Evolutionary conservation across 139 green algal species (phyloP), one percentile per base, ranked within the genome.

Genomic region (Picochlorum sp.): DNA sequence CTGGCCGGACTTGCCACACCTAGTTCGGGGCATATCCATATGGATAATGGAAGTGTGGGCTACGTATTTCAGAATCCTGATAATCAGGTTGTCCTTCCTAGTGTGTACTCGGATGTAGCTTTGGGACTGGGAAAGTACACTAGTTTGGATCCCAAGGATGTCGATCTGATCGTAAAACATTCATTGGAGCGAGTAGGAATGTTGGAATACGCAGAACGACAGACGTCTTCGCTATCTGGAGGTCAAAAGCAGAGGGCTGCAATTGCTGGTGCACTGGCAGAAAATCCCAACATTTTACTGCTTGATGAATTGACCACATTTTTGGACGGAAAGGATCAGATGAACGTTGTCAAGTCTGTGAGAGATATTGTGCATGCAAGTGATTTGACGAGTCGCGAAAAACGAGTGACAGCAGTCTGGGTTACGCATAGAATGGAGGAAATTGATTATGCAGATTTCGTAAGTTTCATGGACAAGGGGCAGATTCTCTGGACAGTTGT

Each of bases 61-160:
- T 95, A 97, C 71, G 93, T 99, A 26, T 96, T 98, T 65, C 94
- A 99, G 59, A 98, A 98, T 72, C 94, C 94, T 3, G 94, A 98
- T 68, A 90, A 98, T 70, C 89, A 97, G 62, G 75, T 92, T 38
- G 83, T 97, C 15, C 85, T 97, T 81, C 91, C 91, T 7, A 95
- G 89, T 6, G 92, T 96, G 4, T 85, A 79, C 4, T 83, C 90
- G 28, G 93, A 99, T 60, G 94, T 99, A 10, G 94, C 94, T 1
- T 97, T 99, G 73, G 90, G 91, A 2, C 78, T 98, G 0, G 86
- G 88, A 28, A 83, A 85, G 65, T 87, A 89, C 60, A 26, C 47
- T 20, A 34, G 67, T 4, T 61, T 97, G 21, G 18, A 60, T 0
- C 77, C 86, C 23, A 59, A 50, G 0, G 75, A 82, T 16, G 81